phyloP scores from a whole-genome alignment of 768 basidiomycete species.

The Coprinellus aureogranulatus region DNA sequence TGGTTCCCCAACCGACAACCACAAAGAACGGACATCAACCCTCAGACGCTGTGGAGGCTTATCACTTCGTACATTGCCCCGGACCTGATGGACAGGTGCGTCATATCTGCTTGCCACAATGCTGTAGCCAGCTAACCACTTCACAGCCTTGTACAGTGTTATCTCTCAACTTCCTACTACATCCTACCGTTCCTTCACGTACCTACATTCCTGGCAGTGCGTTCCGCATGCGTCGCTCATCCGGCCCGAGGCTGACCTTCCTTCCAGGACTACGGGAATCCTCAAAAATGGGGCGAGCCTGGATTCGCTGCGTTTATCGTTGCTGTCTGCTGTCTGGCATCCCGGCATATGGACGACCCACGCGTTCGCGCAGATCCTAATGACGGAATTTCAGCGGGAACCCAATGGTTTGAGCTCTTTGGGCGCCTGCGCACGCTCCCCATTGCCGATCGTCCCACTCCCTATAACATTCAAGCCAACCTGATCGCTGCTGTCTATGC shows the following conservation, averaged over 20 bases:
- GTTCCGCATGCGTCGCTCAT: slow-evolving; percentile 20
- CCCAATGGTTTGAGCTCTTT: slow-evolving; percentile 90
- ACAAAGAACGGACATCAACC: slow-evolving; percentile 74
- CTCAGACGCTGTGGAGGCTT: slow-evolving; percentile 82
- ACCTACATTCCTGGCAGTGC: slow-evolving; percentile 78
- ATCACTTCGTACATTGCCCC: slow-evolving; percentile 85
- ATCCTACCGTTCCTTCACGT: slow-evolving; percentile 91
- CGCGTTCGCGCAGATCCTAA: slow-evolving; percentile 79
- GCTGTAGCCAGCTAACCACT: slow-evolving; percentile 14
- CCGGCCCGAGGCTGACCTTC: slow-evolving; percentile 3
- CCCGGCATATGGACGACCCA: slow-evolving; percentile 89
- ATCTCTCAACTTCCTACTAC: slow-evolving; percentile 90
- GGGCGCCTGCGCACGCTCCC: slow-evolving; percentile 84
- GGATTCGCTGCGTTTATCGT: slow-evolving; percentile 94
- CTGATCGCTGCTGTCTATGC: slow-evolving; percentile 92
- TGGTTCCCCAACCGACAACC: slow-evolving; percentile 87
- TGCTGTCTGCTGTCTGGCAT: slow-evolving; percentile 87
- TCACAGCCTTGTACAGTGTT: slow-evolving; percentile 72
- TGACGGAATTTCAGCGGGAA: slow-evolving; percentile 86
- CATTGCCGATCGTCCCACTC: slow-evolving; percentile 81
- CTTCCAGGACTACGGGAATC: slow-evolving; percentile 84
- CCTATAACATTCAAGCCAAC: slow-evolving; percentile 90
- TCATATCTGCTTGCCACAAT: slow-evolving; percentile 5
- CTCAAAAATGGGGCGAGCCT: slow-evolving; percentile 92
- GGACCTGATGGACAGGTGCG: slow-evolving; percentile 90